Percentiles rank a stretch among this genome's conserved stretches.
Evolutionary conservation across 2,329 filamentous ascomycete genomes (phyloP).

Genomic region (Blastomyces silverae): DNA sequence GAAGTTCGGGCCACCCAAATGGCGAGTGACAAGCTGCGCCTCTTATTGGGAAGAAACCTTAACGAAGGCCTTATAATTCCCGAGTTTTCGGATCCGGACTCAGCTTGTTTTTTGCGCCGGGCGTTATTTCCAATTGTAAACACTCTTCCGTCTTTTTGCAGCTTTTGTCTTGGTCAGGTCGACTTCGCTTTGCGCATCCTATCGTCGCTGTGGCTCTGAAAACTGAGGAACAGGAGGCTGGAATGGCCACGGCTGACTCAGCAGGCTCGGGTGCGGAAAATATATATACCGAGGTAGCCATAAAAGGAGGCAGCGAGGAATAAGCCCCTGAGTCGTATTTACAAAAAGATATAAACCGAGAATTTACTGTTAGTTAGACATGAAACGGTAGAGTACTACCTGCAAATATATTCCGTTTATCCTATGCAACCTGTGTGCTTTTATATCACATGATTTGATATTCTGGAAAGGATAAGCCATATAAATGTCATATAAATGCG

Average conservation of each 20-base stretch:
- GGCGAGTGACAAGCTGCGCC: not conserved
- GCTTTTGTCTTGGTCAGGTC: constrained; percentile 5
- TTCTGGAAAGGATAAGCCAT: too few species aligned
- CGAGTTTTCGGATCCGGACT: not conserved
- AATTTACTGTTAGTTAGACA: too few species aligned
- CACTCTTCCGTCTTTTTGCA: not conserved
- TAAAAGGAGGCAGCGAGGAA: not conserved
- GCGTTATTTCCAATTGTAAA: not conserved
- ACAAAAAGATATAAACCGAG: too few species aligned
- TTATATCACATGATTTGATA: too few species aligned
- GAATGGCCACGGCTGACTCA: constrained; percentile 1
- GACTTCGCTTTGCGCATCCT: not conserved
- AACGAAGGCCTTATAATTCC: not conserved
- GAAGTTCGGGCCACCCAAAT: constrained; percentile 1
- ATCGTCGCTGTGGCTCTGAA: constrained; percentile 1
- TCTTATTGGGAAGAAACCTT: not conserved
- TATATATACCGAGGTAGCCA: constrained; percentile 22
- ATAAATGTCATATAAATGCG: too few species aligned
- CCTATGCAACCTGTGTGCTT: too few species aligned
- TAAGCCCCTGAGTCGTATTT: too few species aligned
- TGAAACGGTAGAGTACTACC: too few species aligned
- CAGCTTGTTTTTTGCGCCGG: not conserved
- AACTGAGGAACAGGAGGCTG: not conserved
- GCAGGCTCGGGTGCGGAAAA: not conserved
- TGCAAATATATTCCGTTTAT: too few species aligned